These are phyloP conservation scores for Phytophthora pisi DNA, from an alignment of 352 stramenopile genomes.

Conservation along the genomic window DNA sequence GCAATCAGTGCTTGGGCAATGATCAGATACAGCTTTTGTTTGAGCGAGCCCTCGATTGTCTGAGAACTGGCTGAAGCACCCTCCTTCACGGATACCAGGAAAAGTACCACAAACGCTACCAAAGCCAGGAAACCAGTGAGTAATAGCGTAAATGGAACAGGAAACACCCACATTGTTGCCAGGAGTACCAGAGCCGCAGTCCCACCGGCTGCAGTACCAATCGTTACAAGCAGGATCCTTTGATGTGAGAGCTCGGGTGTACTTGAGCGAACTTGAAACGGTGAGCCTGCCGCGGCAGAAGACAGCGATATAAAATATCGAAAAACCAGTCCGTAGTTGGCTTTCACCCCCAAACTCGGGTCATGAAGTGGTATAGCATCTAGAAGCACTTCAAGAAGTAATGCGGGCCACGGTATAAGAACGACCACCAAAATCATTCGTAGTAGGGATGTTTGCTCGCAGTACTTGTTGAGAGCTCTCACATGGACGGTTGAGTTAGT, in stretches of 20 bases:
- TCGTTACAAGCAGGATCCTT: background rate
- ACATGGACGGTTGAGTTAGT: background rate
- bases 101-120: background rate
- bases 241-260: background rate
- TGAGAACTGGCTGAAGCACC: background rate
- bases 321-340: background rate
- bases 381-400: background rate
- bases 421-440: background rate
- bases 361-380: constrained; percentile 1
- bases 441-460: background rate
- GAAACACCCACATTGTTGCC: constrained; percentile 2
- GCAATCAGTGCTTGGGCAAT: background rate
- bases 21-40: constrained; percentile 1
- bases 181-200: background rate
- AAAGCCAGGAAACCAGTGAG: background rate
- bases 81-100: background rate
- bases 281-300: background rate
- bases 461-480: background rate
- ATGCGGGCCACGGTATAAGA: background rate
- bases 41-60: background rate
- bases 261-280: constrained; percentile 5
- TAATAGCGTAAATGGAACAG: constrained; percentile 1
- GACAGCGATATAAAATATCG: background rate
- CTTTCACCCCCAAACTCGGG: background rate
- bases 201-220: background rate